A percentile compares a stretch with the other conserved stretches of the same genome.
Evolutionary conservation across 2,329 filamentous ascomycete genomes (phyloP).

Genomic region (Microsporum ferrugineum): DNA sequence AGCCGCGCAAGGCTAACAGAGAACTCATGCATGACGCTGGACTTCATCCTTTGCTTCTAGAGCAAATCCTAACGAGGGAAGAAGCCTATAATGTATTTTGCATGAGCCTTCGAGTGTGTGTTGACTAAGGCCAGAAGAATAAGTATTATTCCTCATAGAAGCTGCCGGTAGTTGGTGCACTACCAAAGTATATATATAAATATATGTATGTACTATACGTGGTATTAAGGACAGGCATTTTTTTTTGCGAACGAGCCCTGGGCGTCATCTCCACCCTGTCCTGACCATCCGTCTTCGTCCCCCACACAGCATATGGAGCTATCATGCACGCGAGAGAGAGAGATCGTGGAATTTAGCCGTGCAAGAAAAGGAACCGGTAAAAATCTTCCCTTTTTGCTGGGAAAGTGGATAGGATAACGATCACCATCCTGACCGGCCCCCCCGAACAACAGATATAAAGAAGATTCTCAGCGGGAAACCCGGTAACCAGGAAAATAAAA

Average conservation of each 20-base stretch:
- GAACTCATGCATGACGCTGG: neutral
- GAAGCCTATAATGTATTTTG: neutral
- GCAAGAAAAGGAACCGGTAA: neutral
- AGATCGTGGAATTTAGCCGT: neutral
- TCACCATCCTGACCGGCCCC: neutral
- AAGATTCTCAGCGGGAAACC: neutral
- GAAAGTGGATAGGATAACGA: neutral
- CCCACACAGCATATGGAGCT: neutral
- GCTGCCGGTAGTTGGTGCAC: neutral
- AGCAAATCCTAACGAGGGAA: conserved; percentile 3
- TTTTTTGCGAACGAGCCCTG: neutral
- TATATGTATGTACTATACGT: neutral
- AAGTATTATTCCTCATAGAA: neutral
- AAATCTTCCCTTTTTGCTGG: too few species aligned
- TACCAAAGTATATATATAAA: neutral
- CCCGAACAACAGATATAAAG: neutral
- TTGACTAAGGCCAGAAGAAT: neutral
- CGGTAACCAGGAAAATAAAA: neutral
- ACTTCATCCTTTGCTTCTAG: neutral
- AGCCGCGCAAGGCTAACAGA: conserved; percentile 1
- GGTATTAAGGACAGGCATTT: neutral
- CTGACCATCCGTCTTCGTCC: neutral
- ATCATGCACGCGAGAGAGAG: neutral
- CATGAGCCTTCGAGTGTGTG: neutral
- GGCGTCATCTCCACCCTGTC: neutral